Evolutionary conservation across 2,329 filamentous ascomycete species (phyloP).

Genomic region (Exophiala oligosperma): DNA sequence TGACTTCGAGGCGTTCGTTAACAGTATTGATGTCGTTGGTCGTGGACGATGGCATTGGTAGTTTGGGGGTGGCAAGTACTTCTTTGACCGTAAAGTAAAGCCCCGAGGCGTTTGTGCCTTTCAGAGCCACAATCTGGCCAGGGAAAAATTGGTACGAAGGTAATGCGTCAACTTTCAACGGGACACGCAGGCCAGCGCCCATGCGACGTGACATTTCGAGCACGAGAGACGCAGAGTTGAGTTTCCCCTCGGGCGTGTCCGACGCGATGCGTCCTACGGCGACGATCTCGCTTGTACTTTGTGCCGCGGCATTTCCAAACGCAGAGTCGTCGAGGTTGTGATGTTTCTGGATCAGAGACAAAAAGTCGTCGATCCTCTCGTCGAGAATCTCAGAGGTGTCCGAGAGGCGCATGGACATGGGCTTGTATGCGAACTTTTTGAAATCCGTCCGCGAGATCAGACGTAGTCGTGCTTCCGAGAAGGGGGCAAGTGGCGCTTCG

Average conservation of each 20-base stretch:
- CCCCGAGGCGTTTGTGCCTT: conserved; percentile 83
- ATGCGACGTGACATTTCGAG: conserved; percentile 83
- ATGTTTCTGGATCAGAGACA: conserved; percentile 69
- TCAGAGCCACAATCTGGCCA: conserved; percentile 86
- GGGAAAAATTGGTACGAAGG: conserved; percentile 82
- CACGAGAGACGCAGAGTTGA: conserved; percentile 82
- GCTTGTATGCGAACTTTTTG: conserved; percentile 88
- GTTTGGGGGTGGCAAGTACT: conserved; percentile 70
- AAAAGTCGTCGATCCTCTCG: conserved; percentile 91
- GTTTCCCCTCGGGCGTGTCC: conserved; percentile 79
- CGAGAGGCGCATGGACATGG: conserved; percentile 90
- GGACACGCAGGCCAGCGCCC: conserved; percentile 79
- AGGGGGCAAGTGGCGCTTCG: conserved; percentile 70
- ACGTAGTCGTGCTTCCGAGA: conserved; percentile 74
- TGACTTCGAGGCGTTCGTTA: conserved; percentile 67
- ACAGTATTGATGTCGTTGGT: conserved; percentile 65
- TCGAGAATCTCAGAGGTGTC: conserved; percentile 92
- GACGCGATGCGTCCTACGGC: conserved; percentile 90
- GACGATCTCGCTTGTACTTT: conserved; percentile 82
- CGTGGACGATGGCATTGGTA: conserved; percentile 72
- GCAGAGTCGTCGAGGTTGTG: conserved; percentile 74
- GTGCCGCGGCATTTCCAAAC: conserved; percentile 83
- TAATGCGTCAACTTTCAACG: conserved; percentile 71
- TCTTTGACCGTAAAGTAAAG: conserved; percentile 78
- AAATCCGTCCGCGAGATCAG: conserved; percentile 83